Conservation (phyloP, 106 monocot genomes). For the Hemerocallis citrina region DNA sequence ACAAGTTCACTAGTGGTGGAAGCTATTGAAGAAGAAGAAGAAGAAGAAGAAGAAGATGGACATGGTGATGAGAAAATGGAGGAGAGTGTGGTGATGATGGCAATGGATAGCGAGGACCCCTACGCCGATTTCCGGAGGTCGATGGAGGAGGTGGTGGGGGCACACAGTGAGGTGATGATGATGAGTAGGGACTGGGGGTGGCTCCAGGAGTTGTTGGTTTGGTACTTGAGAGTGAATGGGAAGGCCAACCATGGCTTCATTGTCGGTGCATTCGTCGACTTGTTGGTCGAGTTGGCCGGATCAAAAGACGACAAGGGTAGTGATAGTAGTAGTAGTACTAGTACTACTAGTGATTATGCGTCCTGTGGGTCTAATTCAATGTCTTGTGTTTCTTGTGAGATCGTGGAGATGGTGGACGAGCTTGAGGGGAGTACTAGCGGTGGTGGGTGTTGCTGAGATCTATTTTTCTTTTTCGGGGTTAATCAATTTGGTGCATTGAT, state of each 20-base stretch:
- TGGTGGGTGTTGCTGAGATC: not conserved
- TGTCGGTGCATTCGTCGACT: conserved; percentile 38
- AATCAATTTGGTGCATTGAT: too few relatives aligned
- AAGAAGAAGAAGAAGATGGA: not conserved
- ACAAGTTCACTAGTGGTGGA: conserved; percentile 59
- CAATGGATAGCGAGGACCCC: conserved; percentile 38
- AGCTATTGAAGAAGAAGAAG: too few relatives aligned
- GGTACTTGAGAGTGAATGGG: conserved; percentile 39
- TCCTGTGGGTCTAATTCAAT: too few relatives aligned
- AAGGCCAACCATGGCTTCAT: conserved; percentile 34
- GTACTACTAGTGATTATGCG: too few relatives aligned
- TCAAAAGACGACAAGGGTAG: too few relatives aligned
- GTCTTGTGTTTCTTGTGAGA: not conserved
- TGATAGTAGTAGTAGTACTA: too few relatives aligned
- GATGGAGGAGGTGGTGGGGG: conserved; percentile 66
- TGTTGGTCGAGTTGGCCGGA: conserved; percentile 8
- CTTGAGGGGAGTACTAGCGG: not conserved
- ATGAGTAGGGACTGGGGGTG: conserved; percentile 21
- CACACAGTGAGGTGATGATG: too few relatives aligned
- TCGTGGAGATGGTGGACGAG: too few relatives aligned
- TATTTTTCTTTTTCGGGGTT: too few relatives aligned
- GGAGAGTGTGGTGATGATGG: conserved; percentile 23
- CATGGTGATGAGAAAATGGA: too few relatives aligned
- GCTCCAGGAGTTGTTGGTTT: conserved; percentile 42
- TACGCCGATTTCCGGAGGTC: conserved; percentile 33